Evolutionary conservation across 768 basidiomycete species (phyloP).

Genomic region (Crepidotus variabilis): DNA sequence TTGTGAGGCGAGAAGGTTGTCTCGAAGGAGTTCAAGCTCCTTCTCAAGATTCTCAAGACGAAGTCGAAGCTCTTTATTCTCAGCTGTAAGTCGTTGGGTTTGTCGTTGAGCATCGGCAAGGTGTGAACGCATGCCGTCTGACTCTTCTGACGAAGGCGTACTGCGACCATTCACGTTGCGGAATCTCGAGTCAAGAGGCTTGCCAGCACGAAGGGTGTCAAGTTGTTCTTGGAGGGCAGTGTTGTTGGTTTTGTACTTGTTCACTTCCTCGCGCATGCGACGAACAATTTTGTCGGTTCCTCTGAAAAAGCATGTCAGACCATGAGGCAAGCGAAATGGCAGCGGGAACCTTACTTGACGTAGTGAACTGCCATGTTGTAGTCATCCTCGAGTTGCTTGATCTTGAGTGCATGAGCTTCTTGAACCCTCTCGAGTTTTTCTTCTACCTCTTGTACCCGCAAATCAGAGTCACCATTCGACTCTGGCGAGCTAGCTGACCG

Average conservation of each 20-base stretch:
- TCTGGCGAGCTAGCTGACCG: slow-evolving; percentile 57
- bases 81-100: slow-evolving; percentile 61
- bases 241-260: slow-evolving; percentile 84
- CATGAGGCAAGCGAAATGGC: slow-evolving; percentile 12
- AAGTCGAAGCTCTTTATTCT: slow-evolving; percentile 73
- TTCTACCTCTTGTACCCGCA: slow-evolving; percentile 62
- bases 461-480: slow-evolving; percentile 26
- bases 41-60: slow-evolving; percentile 73
- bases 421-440: slow-evolving; percentile 78
- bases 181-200: slow-evolving; percentile 41
- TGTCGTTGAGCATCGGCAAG: slow-evolving; percentile 78
- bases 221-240: slow-evolving; percentile 80
- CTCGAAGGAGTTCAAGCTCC: slow-evolving; percentile 68
- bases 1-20: slow-evolving; percentile 66
- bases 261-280: slow-evolving; percentile 92
- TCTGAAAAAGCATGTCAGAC: slow-evolving; percentile 36
- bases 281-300: slow-evolving; percentile 98
- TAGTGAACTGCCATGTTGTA: slow-evolving; percentile 97
- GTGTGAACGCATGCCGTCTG: slow-evolving; percentile 62
- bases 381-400: slow-evolving; percentile 90
- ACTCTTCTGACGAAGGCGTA: slow-evolving; percentile 77
- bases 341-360: slow-evolving; percentile 70
- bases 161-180: slow-evolving; percentile 65
- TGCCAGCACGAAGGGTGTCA: slow-evolving; percentile 61
- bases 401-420: slow-evolving; percentile 68